A percentile compares a stretch with the other conserved stretches of the same genome.
Conservation (phyloP, 768 basidiomycete genomes). For the Hydnomerulius pinastri region DNA sequence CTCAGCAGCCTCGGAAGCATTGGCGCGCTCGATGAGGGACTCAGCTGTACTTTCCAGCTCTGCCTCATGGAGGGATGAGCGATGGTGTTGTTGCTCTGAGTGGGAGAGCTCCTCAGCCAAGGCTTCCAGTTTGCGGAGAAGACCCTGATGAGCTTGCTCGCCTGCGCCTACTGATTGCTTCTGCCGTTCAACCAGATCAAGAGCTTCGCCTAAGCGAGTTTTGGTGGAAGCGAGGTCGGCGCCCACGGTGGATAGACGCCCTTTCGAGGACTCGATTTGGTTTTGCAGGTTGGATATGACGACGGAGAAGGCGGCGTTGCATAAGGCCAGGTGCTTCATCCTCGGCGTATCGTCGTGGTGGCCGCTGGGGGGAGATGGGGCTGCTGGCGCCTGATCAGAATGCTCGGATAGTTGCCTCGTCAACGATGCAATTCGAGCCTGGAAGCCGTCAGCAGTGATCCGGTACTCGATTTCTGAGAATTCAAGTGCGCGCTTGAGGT, state of each 20-base stretch:
- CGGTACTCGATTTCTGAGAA: conserved; percentile 70
- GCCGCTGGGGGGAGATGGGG: conserved; percentile 3
- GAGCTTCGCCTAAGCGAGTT: conserved; percentile 16
- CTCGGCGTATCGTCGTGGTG: conserved; percentile 7
- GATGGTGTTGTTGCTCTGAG: conserved; percentile 22
- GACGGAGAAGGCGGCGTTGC: conserved; percentile 37
- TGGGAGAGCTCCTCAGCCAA: conserved; percentile 38
- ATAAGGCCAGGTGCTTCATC: conserved; percentile 34
- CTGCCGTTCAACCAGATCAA: conserved; percentile 21
- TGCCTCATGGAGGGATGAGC: conserved; percentile 32
- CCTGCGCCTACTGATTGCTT: conserved; percentile 11
- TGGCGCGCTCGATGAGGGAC: conserved; percentile 34
- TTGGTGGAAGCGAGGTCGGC: conserved; percentile 16
- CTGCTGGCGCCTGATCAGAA: conserved; percentile 16
- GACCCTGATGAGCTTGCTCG: conserved; percentile 24
- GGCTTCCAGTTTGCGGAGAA: conserved; percentile 35
- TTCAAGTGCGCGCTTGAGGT: conserved; percentile 59
- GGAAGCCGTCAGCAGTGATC: conserved; percentile 61
- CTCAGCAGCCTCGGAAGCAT: conserved; percentile 34
- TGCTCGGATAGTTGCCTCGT: conserved; percentile 25
- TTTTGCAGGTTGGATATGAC: conserved; percentile 42
- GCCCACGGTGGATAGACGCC: conserved; percentile 9
- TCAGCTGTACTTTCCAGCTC: conserved; percentile 37
- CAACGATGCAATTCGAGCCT: conserved; percentile 46
- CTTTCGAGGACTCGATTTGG: conserved; percentile 24